Base-by-base conservation (phyloP, 1,284 basidiomycete genomes). In the Tremellales sp. region DNA sequence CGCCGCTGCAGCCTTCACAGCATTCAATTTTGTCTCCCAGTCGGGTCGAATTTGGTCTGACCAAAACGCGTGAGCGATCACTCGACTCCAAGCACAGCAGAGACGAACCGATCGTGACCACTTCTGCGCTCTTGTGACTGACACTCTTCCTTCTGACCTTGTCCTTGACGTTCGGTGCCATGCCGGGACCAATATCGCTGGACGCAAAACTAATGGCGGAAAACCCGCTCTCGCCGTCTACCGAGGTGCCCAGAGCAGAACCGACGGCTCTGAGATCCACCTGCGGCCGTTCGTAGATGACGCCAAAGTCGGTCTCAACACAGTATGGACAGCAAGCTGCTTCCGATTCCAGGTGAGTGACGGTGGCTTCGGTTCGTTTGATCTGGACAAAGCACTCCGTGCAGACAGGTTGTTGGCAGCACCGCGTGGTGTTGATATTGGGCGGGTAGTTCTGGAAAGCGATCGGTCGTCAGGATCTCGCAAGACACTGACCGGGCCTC, bases 331-430 rank as follows among this genome's bases (percentile, higher is more conserved):
- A 98, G 5, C 88, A 86, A 4, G 93, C 90, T 0, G 93, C 87
- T 63, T 97, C 94, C 13, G 89, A 91, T 53, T 76, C 87, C 41
- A 94, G 77, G 71, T 95, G 91, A 0, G 90, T 94, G 4, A 88
- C 78, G 0, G 89, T 93, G 4, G 94, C 91, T 61, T 98, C 95
- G 40, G 80, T 82, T 45, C 94, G 85, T 76, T 97, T 97, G 75
- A 98, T 97, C 75, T 97, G 93, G 14, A 97, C 92, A 66, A 99
- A 98, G 70, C 94, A 99, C 73, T 99, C 94, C 27, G 94, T 97
- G 71, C 94, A 99, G 61, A 99, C 93, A 25, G 89, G 86, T 65
- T 99, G 94, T 76, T 93, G 89, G 70, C 94, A 99, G 73, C 94
- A 99, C 65, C 94, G 82, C 19, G 93, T 95, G 56, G 84, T 85